Base-by-base conservation (phyloP, 352 stramenopile species). In the Phytophthora vignae region DNA sequence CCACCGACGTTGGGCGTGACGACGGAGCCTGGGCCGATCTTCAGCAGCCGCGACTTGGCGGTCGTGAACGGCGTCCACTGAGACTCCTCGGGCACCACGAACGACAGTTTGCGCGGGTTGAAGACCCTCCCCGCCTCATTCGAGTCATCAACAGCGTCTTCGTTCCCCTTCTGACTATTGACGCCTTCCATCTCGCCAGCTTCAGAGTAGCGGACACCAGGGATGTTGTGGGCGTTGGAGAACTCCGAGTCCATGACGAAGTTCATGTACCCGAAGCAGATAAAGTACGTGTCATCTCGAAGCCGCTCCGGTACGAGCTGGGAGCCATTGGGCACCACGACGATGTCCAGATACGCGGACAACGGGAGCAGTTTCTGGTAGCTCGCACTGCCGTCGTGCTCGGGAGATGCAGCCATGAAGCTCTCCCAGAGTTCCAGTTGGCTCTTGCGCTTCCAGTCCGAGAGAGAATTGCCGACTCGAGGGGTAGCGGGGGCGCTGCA, bases 201-300 rank as follows among this genome's bases (percentile, higher is more conserved):
- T 15, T 77, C 69, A 1, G 60, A 70, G 25, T 40, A 60, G 7
- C 70, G 70, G 33, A 93, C 64, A 12, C 86, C 86, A n/a, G 86
- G 86, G 10, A 93, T 88, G 31, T 85, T 88, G 55, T 67, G 63
- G 17, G 73, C 77, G 44, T 75, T 83, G 4, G 82, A 87, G 56
- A 91, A 91, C 53, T 93, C 84, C 3, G 82, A 88, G 57, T 90
- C 81, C 40, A 78, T 79, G 59, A 94, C 79, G 55, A 94, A 85
- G 69, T 92, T 89, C 69, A 94, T 83, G 62, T 84, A 84, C 21
- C 87, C 87, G 46, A 86, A 88, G 63, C 87, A 94, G 33, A 94
- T 86, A 38, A 94, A 94, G 58, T 90, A 94, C 57, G 83, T 94
- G 57, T 91, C 82, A 12, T 77, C 76, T 3, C 82, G 70, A 8